Evolutionary conservation across 176 grass and related monocot species (phyloP), one percentile per base, ranked within the genome.

Genomic region (Avena atlantica): DNA sequence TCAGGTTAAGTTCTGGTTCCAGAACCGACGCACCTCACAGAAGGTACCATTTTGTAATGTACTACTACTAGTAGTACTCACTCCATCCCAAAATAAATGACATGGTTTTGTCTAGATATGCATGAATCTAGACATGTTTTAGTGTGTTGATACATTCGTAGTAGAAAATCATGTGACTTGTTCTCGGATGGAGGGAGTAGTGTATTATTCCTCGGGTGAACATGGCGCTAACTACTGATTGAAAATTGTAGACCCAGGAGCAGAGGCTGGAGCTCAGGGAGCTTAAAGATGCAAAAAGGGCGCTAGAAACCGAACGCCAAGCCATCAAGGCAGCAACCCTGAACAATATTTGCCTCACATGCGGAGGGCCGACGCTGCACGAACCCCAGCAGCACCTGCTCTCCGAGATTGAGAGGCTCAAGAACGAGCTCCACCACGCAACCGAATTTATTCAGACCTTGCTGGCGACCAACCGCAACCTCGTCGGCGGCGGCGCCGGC

Each of bases 1-100:
- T 2, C 74, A 88, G 42, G 68, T 88, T 53, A 83, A 71, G 27
- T 50, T 71, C 19, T 88, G 87, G 87, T 88, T 88, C n/a, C 87
- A 88, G 15, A 88, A 88, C 20, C 24, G 53, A 19, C 81, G 87
- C 42, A 6, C 53, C 12, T 13, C 60, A 8, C 60, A 0, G 0
- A 88, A 84, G 87, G 73, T 84, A 17, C 21, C 17, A 3, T 51
- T 49, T 50, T 50, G 12, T 50, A 12, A 50, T 0, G 49, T 50
- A 12, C 49, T 50, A 13, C 49, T 13, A 48, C 45, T 48, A 7
- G 3, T 34, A 34, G 31, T 34, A 34, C 31, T 34, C 31, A 2
- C 31, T 34, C 31, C 3, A 0, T 34, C 0, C 31, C 31, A 34
- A 34, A 34, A 34, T 34, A 34, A 34, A 34, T 34, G 3, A 34